Base-by-base conservation (phyloP, 179 eudicot species). In the Camellia oleifera region DNA sequence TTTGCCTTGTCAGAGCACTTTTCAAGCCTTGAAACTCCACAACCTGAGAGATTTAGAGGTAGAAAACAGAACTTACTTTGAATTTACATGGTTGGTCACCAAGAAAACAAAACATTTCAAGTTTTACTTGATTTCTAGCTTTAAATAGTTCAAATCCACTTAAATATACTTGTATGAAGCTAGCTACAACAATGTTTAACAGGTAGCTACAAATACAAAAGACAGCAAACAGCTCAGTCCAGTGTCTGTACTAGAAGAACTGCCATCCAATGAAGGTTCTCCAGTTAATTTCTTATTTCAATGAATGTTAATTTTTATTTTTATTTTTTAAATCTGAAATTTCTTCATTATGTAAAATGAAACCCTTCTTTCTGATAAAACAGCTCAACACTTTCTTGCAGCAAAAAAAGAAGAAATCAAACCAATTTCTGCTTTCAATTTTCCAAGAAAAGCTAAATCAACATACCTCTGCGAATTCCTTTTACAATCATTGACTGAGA, bases 211-310 rank as follows among this genome's bases (percentile, higher is more conserved):
- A 11, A 15, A 23, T 17, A 72, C 8, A 23, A 53, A 72, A 72
- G 75, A 53, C 42, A 52, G 60, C 45, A 72, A 72, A 72, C 61
- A 53, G 75, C 40, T 18, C 75, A 72, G 58, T 8, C 75, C 75
- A 11, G 61, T 72, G 18, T 72, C 74, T 7, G 74, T 70, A 8
- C 74, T 70, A 70, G 74, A 72, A 50, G 62, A 72, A 20, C 61
- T 50, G 18, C 42, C 61, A 50, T 23, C 75, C 23, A 61, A 72
- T 53, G 75, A 54, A 50, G 54, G 26, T 72, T 57, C 32, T 32
- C 32, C 32, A 32, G 32, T 32, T 1, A 32, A 32, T 32, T 32
- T 32, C 32, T 32, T 32, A 32, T 32, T 32, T 32, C 32, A 32
- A 32, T 32, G 32, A 32, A 32, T 32, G 32, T 32, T 32, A 32